These are phyloP conservation scores for Tetracentron sinense DNA, from an alignment of 164 flowering plant genomes.

Conservation along the genomic window DNA sequence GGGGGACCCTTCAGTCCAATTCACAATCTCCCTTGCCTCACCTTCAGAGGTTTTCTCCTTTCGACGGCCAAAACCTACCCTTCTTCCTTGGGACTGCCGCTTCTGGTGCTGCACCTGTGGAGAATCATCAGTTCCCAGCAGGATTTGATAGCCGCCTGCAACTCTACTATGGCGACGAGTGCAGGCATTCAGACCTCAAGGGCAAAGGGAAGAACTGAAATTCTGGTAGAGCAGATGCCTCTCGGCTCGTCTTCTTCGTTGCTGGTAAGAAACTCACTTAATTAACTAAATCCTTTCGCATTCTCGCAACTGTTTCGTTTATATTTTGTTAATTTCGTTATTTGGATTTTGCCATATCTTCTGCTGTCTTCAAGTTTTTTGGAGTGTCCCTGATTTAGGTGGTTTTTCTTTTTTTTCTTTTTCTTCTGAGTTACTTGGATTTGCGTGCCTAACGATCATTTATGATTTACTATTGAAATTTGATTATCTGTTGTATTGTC, in stretches of 20 bases:
- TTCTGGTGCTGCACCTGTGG: conserved; percentile 32
- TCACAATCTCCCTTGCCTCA: conserved; percentile 60
- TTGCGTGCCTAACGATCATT: conserved; percentile 16
- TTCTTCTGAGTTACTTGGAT: too few species aligned
- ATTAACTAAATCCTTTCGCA: too few species aligned
- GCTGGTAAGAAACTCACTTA: conserved; percentile 23
- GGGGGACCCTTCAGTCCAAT: conserved; percentile 99
- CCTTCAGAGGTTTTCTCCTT: conserved; percentile 64
- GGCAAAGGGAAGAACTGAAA: conserved; percentile 70
- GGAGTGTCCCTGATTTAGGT: background rate
- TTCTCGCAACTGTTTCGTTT: too few species aligned
- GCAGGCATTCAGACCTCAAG: conserved; percentile 65
- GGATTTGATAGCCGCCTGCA: conserved; percentile 74
- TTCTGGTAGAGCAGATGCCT: too few species aligned
- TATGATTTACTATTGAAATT: conserved; percentile 21
- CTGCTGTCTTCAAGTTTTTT: background rate
- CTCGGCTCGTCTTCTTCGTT: conserved; percentile 18
- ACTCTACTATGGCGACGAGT: conserved; percentile 56
- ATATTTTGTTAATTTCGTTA: too few species aligned
- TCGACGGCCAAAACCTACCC: conserved; percentile 51
- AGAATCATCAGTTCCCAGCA: conserved; percentile 52
- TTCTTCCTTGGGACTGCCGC: conserved; percentile 51
- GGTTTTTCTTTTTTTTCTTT: too few species aligned
- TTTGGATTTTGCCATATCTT: too few species aligned
- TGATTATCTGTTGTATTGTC: conserved; percentile 6